phyloP scores from a whole-genome alignment of 202 grass and related monocot species.

The Elaeis oleifera region DNA sequence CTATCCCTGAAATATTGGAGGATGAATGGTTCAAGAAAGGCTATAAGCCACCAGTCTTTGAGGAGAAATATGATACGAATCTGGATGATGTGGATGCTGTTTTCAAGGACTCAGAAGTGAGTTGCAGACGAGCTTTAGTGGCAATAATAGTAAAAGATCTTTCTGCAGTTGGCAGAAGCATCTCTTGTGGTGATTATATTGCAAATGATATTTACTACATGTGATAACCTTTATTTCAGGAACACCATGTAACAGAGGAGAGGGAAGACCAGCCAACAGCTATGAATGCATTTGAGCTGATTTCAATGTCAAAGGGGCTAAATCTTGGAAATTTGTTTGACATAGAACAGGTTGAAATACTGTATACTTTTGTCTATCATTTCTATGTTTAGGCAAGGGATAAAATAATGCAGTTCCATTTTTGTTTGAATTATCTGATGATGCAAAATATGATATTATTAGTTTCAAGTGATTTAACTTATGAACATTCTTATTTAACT shows the following conservation, averaged over 20 bases:
- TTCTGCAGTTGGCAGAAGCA: neutral
- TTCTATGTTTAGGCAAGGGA: no score
- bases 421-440: no score
- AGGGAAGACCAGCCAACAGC: conserved; percentile 67
- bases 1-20: conserved; percentile 66
- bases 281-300: conserved; percentile 71
- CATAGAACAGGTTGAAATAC: conserved; percentile 34
- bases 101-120: conserved; percentile 78
- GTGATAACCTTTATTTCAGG: conserved; percentile 27
- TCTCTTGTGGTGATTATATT: no score
- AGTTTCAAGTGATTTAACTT: no score
- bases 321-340: conserved; percentile 80
- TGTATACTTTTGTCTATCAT: neutral
- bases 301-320: conserved; percentile 73
- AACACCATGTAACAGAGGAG: conserved; percentile 74
- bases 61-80: conserved; percentile 52
- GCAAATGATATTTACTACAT: neutral
- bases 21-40: conserved; percentile 73
- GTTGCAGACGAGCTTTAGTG: neutral
- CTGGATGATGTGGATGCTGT: conserved; percentile 75
- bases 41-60: conserved; percentile 51
- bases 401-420: no score
- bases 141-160: neutral
- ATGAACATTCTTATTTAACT: neutral
- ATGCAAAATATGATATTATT: no score